Base-by-base conservation (phyloP, 495 filamentous ascomycete genomes). In the Aspergillus hancockii region DNA sequence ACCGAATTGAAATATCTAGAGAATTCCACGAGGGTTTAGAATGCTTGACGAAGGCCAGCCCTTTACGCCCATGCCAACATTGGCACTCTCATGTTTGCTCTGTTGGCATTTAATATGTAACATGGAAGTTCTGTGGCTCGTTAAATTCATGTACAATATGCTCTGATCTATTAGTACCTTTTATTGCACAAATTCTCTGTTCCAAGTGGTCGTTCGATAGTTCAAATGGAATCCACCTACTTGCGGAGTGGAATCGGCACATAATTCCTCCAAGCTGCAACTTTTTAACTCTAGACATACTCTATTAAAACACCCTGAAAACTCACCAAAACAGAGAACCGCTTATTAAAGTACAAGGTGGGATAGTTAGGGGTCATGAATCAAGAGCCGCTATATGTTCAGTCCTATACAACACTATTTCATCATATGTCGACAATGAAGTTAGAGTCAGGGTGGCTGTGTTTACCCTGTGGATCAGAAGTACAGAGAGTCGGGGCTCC, bases 81-180 rank as follows among this genome's bases (percentile, higher is more conserved):
- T 21, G 12, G 18, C 5, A 41, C 38, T 36, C 34, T 41, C 14
- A 41, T 23, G 4, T 47, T 47, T 47, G 18, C 13, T 47, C 9
- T 46, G 1, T 45, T 46, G 56, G 40, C 56, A 43, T 38, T 54
- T 46, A 49, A 52, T 55, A 50, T 59, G 54, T 62, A 60, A 58
- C 43, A 58, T 51, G 50, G 53, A 62, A 54, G 30, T 41, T 43
- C 16, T 50, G 47, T 51, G 52, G n/a, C 31, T 55, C 41, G 31
- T 50, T 57, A 43, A 49, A 60, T 47, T 59, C 46, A 54, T 67
- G 64, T 67, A 67, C 59, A 67, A 59, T 67, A 67, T 51, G 54
- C 60, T 53, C 36, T 59, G 40, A 57, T 52, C 47, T 62, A 57
- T 54, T 54, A 16, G 38, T n/a, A 41, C 51, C 21, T 66, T 40